phyloP scores from a whole-genome alignment of 2,329 filamentous ascomycete species.

The Penicillium sclerotiorum region DNA sequence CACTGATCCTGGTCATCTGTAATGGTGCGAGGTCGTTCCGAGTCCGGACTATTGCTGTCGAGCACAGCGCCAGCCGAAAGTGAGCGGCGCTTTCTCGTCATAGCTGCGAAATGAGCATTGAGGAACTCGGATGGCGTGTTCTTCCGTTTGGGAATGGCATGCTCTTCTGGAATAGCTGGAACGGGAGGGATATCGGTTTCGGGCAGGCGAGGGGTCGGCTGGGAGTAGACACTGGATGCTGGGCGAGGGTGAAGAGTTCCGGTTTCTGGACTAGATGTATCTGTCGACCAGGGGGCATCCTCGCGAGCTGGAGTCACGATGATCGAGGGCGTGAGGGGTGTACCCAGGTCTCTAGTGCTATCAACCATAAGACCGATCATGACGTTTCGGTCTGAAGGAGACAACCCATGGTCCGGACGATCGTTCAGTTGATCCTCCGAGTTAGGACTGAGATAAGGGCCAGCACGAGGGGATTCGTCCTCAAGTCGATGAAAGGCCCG shows the following conservation, averaged over 20 bases:
- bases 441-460: slow-evolving; percentile 20
- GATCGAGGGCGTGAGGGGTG: slow-evolving; percentile 49
- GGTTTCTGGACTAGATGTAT: slow-evolving; percentile 26
- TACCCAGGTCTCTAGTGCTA: slow-evolving; percentile 32
- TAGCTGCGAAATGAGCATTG: slow-evolving; percentile 19
- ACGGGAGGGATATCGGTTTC: slow-evolving; percentile 42
- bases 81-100: slow-evolving; percentile 30
- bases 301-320: slow-evolving; percentile 50
- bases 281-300: slow-evolving; percentile 38
- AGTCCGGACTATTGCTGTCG: slow-evolving; percentile 35
- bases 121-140: slow-evolving; percentile 14
- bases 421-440: slow-evolving; percentile 24
- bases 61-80: slow-evolving; percentile 41
- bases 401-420: slow-evolving; percentile 38
- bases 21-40: background rate
- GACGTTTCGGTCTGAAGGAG: slow-evolving; percentile 49
- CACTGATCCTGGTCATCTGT: slow-evolving; percentile 28
- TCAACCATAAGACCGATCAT: slow-evolving; percentile 50
- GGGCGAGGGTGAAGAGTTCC: slow-evolving; percentile 33
- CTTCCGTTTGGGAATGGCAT: slow-evolving; percentile 22
- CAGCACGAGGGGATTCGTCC: slow-evolving; percentile 4
- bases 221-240: slow-evolving; percentile 50
- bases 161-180: slow-evolving; percentile 42
- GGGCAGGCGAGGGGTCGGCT: slow-evolving; percentile 36
- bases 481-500: slow-evolving; percentile 26